A percentile compares a stretch with the other conserved stretches of the same genome.
Evolutionary conservation across 768 basidiomycete species (phyloP).

Genomic region (Gymnopilus junonius): DNA sequence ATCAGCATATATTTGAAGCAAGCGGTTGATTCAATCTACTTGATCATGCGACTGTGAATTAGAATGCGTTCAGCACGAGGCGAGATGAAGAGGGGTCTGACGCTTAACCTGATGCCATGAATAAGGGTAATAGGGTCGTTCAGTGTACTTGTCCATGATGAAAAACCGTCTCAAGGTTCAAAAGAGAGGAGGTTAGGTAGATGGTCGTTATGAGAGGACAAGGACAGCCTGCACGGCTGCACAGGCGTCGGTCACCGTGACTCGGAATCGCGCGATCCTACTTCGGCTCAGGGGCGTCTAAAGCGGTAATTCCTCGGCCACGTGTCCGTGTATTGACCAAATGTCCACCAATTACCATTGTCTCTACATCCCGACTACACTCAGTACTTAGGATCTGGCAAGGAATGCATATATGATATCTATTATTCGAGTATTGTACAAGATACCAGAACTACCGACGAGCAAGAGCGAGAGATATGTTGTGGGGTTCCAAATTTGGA

Average conservation of each 20-base stretch:
- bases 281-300: conserved; percentile 27
- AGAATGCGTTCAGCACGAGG: conserved; percentile 19
- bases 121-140: conserved; percentile 54
- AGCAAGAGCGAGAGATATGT: conserved; percentile 8
- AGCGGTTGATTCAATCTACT: conserved; percentile 43
- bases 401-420: not conserved
- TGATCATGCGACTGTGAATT: conserved; percentile 81
- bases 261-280: conserved; percentile 26
- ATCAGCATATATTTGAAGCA: conserved; percentile 16
- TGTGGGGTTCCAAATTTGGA: conserved; percentile 15
- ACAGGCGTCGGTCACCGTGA: conserved; percentile 20
- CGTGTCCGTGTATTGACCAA: conserved; percentile 22
- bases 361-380: not conserved
- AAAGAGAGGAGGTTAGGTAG: conserved; percentile 14
- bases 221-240: conserved; percentile 13
- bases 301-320: conserved; percentile 24
- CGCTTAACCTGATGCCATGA: conserved; percentile 85
- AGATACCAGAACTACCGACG: conserved; percentile 10
- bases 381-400: not conserved
- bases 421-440: conserved; percentile 17
- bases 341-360: too few species aligned
- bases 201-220: conserved; percentile 11
- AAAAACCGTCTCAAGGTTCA: not conserved
- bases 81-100: conserved; percentile 6
- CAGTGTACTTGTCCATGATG: conserved; percentile 44